These are phyloP conservation scores for Geranium incanum DNA, from an alignment of 441 rosid genomes.

Conservation along the genomic window DNA sequence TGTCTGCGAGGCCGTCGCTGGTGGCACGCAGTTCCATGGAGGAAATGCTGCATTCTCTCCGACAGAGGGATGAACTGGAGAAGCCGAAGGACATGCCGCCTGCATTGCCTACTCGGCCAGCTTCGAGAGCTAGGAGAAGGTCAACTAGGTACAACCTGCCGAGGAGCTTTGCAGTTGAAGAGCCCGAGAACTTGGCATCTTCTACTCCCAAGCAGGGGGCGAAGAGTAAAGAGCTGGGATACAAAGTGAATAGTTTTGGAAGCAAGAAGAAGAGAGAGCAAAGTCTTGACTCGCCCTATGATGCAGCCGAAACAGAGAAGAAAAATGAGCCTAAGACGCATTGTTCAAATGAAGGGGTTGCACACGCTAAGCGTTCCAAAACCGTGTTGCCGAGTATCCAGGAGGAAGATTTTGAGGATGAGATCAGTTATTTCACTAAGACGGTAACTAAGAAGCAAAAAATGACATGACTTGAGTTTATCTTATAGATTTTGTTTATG, in stretches of 20 bases:
- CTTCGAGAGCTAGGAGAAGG: constrained; percentile 73
- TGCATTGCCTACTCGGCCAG: constrained; percentile 82
- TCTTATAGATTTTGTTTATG: neutral
- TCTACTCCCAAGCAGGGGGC: constrained; percentile 37
- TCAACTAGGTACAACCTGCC: constrained; percentile 71
- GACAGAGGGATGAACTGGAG: constrained; percentile 62
- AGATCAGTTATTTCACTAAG: constrained; percentile 66
- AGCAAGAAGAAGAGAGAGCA: constrained; percentile 66
- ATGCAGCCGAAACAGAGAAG: constrained; percentile 19
- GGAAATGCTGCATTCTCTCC: constrained; percentile 84
- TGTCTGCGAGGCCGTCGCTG: constrained; percentile 17
- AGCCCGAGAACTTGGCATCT: constrained; percentile 17
- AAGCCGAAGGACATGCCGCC: constrained; percentile 79
- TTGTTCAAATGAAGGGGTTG: constrained; percentile 22
- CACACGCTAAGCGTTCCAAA: neutral
- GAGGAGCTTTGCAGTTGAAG: constrained; percentile 23
- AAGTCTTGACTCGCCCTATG: constrained; percentile 57
- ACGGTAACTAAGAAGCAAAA: constrained; percentile 41
- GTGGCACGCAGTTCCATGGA: constrained; percentile 76
- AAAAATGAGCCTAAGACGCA: constrained; percentile 20
- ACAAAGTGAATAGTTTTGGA: constrained; percentile 56
- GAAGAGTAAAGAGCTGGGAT: constrained; percentile 56
- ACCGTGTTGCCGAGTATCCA: constrained; percentile 5
- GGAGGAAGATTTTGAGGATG: constrained; percentile 59
- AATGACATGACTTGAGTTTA: too few relatives aligned